phyloP scores from a whole-genome alignment of 495 filamentous ascomycete genomes.

The Jackrogersella multiformis region DNA sequence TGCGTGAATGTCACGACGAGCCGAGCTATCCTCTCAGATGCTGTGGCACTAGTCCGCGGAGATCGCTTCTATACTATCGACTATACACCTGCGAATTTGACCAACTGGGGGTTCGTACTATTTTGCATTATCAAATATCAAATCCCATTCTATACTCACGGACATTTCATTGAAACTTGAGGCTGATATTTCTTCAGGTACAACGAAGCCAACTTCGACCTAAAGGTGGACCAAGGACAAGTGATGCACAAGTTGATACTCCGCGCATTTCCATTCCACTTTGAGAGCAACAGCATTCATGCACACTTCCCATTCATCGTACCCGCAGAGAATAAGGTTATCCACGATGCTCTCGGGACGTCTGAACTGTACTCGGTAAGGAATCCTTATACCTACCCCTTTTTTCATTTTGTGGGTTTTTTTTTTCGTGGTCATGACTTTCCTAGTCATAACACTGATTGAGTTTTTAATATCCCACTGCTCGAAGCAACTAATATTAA shows the following conservation, averaged over 20 bases:
- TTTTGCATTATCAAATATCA: constrained; percentile 52
- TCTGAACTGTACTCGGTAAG: constrained; percentile 66
- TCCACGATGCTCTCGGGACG: constrained; percentile 68
- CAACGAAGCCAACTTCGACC: constrained; percentile 65
- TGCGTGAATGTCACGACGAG: constrained; percentile 75
- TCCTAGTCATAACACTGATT: background rate
- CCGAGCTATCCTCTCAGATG: constrained; percentile 81
- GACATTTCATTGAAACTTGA: no score
- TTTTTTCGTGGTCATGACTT: background rate
- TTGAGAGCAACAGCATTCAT: constrained; percentile 74
- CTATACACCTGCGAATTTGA: constrained; percentile 75
- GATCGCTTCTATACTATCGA: constrained; percentile 81
- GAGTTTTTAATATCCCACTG: no score
- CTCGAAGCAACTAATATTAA: background rate
- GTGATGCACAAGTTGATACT: constrained; percentile 77
- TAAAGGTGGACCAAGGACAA: constrained; percentile 72
- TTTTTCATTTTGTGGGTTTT: background rate
- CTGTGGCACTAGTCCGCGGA: constrained; percentile 76
- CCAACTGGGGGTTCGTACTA: constrained; percentile 70
- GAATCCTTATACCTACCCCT: background rate
- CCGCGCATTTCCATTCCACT: constrained; percentile 74
- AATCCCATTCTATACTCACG: constrained; percentile 67
- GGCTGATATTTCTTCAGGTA: constrained; percentile 72
- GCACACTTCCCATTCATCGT: constrained; percentile 80
- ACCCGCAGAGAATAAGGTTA: constrained; percentile 71